Base-by-base conservation (phyloP, 192 early-diverging fungal species). In the Backusella luteola region DNA sequence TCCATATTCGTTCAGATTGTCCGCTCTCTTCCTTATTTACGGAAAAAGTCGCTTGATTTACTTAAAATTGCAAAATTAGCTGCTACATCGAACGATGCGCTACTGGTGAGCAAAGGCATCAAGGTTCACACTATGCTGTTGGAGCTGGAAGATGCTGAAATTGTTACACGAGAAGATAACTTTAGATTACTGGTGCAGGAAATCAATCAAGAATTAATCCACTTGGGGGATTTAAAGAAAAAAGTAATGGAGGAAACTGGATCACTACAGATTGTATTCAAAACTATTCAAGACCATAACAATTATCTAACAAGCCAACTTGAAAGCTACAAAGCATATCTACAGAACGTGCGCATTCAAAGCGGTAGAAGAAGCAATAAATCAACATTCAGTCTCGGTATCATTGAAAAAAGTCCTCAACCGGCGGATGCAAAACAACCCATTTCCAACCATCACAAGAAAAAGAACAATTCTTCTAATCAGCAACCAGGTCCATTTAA, bases 231-330 rank as follows among this genome's bases (percentile, higher is more conserved):
- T 73, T 80, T 98, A 74, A 87, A 91, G 36, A 93, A 97, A 71
- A 95, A 91, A 82, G 91, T 98, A 2, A 91, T 91, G 73, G 89
- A 91, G 66, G 96, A 98, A 79, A 91, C 94, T 15, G 73, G 76
- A 21, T 90, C 89, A 21, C 86, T 98, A 67, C 91, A 94, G 32
- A 83, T 88, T 14, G 96, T 98, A 66, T 96, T 91, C 88, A 94
- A 96, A 83, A 96, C 95, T 2, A 98, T 98, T 76, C 87, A 91
- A 66, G 95, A 96, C 73, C 96, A 98, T 84, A 98, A 98, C 87
- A 93, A 96, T 70, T 98, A 96, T 73, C 82, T 96, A 52, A 80
- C 89, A 56, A 89, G 89, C 67, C 96, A 98, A 84, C 84, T 98
- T 69, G 96, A 98, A 71, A 91, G 90, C 29, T 98, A 98, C 84